Conservation (phyloP, 805 yeast genomes). For the Metschnikowia hibisci region DNA sequence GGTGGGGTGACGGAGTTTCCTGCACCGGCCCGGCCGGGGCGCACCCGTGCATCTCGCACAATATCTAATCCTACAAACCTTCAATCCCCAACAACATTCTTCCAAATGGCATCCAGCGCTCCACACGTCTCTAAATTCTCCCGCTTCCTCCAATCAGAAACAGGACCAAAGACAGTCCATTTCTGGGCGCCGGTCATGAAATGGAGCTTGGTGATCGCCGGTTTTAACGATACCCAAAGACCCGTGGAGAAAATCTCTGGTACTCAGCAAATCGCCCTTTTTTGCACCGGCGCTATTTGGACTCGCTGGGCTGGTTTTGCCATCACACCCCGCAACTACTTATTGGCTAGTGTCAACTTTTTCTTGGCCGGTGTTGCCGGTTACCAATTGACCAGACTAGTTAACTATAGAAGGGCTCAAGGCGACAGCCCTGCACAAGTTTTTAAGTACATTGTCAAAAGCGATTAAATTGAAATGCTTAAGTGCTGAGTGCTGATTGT, state of each 20-base stretch:
- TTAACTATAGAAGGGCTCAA: conserved; percentile 53
- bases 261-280: conserved; percentile 79
- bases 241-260: conserved; percentile 92
- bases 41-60: not conserved
- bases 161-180: conserved; percentile 97
- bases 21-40: not conserved
- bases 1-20: no score
- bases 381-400: conserved; percentile 71
- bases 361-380: conserved; percentile 90
- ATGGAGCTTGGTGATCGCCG: conserved; percentile 93
- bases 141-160: conserved; percentile 74
- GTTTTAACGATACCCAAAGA: conserved; percentile 78
- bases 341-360: conserved; percentile 90
- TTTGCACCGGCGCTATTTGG: conserved; percentile 94
- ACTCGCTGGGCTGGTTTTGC: conserved; percentile 94
- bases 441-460: conserved; percentile 54
- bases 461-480: conserved; percentile 1
- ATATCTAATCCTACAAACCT: not conserved
- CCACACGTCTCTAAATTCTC: conserved; percentile 52
- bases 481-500: no score
- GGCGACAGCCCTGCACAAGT: conserved; percentile 65
- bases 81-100: conserved; percentile 1
- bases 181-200: conserved; percentile 75
- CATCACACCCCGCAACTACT: conserved; percentile 79
- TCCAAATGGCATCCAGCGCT: conserved; percentile 26